Conservation (phyloP, 192 early-diverging fungal genomes). For the Chytriomyces sp. region DNA sequence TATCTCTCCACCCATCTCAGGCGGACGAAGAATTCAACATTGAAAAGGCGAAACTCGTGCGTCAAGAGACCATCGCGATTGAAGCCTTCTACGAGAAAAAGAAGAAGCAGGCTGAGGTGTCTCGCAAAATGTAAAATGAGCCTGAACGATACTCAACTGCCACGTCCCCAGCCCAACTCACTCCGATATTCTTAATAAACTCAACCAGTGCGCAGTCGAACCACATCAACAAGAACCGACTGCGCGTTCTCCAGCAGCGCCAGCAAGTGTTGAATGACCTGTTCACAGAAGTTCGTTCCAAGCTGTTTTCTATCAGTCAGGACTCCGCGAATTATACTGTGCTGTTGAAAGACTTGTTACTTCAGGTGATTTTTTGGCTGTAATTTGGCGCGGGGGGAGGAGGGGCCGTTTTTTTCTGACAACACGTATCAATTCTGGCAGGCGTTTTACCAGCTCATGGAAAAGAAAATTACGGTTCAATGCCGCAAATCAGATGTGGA, state of each 20-base stretch:
- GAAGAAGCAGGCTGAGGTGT: conserved; percentile 95
- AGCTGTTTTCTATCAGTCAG: conserved; percentile 64
- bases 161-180: background rate
- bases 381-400: background rate
- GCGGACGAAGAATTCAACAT: conserved; percentile 99
- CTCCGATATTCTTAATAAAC: background rate
- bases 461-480: conserved; percentile 70
- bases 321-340: conserved; percentile 66
- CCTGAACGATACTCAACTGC: background rate
- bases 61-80: conserved; percentile 95
- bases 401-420: background rate
- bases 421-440: conserved; percentile 27
- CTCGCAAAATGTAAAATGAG: conserved; percentile 82
- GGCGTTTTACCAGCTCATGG: conserved; percentile 88
- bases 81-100: conserved; percentile 96
- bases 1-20: conserved; percentile 42
- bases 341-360: conserved; percentile 73
- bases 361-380: conserved; percentile 63
- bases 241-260: conserved; percentile 84
- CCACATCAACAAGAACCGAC: conserved; percentile 93
- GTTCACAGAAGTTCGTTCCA: conserved; percentile 70
- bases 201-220: conserved; percentile 83
- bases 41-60: conserved; percentile 98
- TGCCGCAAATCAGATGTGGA: conserved; percentile 75
- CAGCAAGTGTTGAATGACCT: conserved; percentile 86